Percentiles rank a stretch among this genome's conserved stretches.
Evolutionary conservation across 2,329 filamentous ascomycete species (phyloP).

Genomic region (Aspergillus terreus): DNA sequence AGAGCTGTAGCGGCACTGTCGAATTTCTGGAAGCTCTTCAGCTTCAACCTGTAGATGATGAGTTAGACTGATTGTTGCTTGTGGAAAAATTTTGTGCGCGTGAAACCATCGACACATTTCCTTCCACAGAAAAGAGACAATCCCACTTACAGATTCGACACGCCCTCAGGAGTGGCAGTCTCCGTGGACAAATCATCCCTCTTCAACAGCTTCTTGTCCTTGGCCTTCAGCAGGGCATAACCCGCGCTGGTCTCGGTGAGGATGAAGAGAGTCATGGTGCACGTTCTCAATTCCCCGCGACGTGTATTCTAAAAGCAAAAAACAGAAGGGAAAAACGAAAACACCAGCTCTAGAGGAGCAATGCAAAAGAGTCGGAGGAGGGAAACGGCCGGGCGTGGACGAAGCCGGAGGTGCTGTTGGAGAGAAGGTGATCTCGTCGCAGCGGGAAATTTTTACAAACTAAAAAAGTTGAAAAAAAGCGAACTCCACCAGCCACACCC

Average conservation of each 20-base stretch:
- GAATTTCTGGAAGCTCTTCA: conserved; percentile 97
- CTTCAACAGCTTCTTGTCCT: conserved; percentile 97
- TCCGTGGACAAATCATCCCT: conserved; percentile 74
- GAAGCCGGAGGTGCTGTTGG: conserved; percentile 30
- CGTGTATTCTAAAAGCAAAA: conserved; percentile 5
- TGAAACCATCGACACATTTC: not conserved
- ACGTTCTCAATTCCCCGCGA: conserved; percentile 28
- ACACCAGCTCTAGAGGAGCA: conserved; percentile 19
- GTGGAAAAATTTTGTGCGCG: conserved; percentile 21
- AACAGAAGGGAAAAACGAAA: conserved; percentile 9
- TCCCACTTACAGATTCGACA: conserved; percentile 73
- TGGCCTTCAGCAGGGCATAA: conserved; percentile 96
- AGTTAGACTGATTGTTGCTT: conserved; percentile 21
- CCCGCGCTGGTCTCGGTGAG: conserved; percentile 92
- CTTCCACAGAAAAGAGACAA: conserved; percentile 3
- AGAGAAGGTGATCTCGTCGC: conserved; percentile 16
- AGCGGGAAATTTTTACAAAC: conserved; percentile 34
- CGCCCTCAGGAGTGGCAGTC: conserved; percentile 74
- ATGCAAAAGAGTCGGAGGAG: conserved; percentile 18
- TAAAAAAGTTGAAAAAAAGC: conserved; percentile 35
- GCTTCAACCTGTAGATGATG: conserved; percentile 64
- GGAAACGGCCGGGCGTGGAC: conserved; percentile 27
- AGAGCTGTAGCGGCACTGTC: conserved; percentile 87
- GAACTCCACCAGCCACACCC: conserved; percentile 13
- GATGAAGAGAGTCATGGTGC: conserved; percentile 82